A percentile compares a stretch with the other conserved stretches of the same genome.
These are phyloP conservation scores for Solanum medicagineum DNA, from an alignment of 257 asterid genomes.

Conservation along the genomic window DNA sequence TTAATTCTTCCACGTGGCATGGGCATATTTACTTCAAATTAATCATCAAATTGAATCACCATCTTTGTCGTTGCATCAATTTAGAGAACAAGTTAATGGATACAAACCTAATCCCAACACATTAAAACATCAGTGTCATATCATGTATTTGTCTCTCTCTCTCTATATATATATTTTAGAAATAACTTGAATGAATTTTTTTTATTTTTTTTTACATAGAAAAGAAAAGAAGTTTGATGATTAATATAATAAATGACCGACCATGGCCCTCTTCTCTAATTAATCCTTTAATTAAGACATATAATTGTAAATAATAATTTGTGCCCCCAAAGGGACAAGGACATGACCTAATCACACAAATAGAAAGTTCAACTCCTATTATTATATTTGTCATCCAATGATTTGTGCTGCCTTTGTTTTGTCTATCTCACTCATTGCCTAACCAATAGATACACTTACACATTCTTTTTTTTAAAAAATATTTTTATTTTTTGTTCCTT, in stretches of 20 bases:
- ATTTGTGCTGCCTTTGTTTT: conserved; percentile 32
- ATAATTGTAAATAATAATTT: conserved; percentile 11
- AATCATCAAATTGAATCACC: not conserved
- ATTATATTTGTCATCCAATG: conserved; percentile 38
- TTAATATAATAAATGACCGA: conserved; percentile 27
- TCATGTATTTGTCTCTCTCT: too few species aligned
- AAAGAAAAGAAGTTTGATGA: not conserved
- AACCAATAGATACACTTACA: not conserved
- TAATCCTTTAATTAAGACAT: not conserved
- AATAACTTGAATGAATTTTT: too few species aligned
- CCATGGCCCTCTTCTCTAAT: conserved; percentile 22
- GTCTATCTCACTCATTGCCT: conserved; percentile 17
- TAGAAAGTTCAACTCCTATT: conserved; percentile 38
- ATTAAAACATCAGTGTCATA: not conserved
- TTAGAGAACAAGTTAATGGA: not conserved
- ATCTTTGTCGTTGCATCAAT: not conserved
- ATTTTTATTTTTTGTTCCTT: not conserved
- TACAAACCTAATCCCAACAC: not conserved
- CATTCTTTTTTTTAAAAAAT: not conserved
- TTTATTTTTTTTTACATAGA: too few species aligned
- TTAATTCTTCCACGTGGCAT: not conserved
- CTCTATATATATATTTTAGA: too few species aligned
- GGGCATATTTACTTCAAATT: not conserved
- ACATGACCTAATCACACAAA: conserved; percentile 27
- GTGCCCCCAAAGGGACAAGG: not conserved